Conservation (phyloP, 2,329 filamentous ascomycete species). For the Aspergillus ochraceoroseus region DNA sequence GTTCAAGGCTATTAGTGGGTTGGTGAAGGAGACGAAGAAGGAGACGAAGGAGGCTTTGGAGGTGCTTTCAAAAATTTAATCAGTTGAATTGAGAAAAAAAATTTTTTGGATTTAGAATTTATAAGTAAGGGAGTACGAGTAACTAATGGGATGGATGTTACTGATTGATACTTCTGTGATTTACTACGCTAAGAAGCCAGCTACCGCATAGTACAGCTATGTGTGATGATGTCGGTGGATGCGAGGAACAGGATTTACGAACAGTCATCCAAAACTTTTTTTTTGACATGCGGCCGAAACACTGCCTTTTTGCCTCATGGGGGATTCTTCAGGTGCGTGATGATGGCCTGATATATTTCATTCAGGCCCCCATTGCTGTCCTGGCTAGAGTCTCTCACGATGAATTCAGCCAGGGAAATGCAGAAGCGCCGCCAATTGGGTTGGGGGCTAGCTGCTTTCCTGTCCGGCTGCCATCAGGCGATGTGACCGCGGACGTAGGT, state of each 20-base stretch:
- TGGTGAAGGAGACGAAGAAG: slow-evolving; percentile 72
- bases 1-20: slow-evolving; percentile 66
- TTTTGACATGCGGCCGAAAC: not conserved
- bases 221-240: not conserved
- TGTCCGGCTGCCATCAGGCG: slow-evolving; percentile 29
- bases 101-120: too few relatives aligned
- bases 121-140: too few relatives aligned
- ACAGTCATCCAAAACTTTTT: slow-evolving; percentile 11
- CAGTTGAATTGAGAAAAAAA: too few relatives aligned
- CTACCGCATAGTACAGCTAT: slow-evolving; percentile 13
- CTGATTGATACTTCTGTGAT: too few relatives aligned
- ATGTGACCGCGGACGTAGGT: slow-evolving; percentile 20
- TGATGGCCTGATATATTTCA: slow-evolving; percentile 24
- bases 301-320: too few relatives aligned
- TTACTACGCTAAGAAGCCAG: slow-evolving; percentile 14
- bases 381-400: slow-evolving; percentile 26
- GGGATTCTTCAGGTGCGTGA: not conserved
- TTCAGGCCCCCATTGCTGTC: too few relatives aligned
- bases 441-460: slow-evolving; percentile 61
- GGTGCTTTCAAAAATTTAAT: slow-evolving; percentile 58
- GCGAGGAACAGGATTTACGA: not conserved
- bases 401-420: slow-evolving; percentile 83
- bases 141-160: too few relatives aligned
- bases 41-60: slow-evolving; percentile 66
- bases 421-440: slow-evolving; percentile 84